Percentiles rank a stretch among this genome's conserved stretches.
Conservation (phyloP, 148 eudicot genomes). For the Talinum fruticosum region DNA sequence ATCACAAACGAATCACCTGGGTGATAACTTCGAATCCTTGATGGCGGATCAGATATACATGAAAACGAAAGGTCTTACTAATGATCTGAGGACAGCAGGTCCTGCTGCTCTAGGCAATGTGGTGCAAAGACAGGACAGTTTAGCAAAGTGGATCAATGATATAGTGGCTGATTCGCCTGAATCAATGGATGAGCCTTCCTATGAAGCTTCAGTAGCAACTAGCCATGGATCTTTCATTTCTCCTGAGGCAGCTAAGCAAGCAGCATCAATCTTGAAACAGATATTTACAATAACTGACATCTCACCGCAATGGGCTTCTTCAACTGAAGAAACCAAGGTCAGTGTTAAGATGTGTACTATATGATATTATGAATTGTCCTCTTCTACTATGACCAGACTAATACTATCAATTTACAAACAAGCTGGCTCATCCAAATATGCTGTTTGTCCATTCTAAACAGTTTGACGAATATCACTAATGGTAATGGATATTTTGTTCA, state of each 20-base stretch:
- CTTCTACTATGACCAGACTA: neutral
- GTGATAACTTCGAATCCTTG: conserved; percentile 24
- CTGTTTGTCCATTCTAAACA: neutral
- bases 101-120: conserved; percentile 24
- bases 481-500: neutral
- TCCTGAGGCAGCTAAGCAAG: conserved; percentile 28
- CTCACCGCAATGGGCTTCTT: conserved; percentile 72
- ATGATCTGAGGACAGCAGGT: conserved; percentile 30
- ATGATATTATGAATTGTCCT: neutral
- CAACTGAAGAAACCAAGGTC: conserved; percentile 88
- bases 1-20: conserved; percentile 20
- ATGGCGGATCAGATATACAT: conserved; percentile 31
- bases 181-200: conserved; percentile 41
- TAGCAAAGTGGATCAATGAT: conserved; percentile 67
- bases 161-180: conserved; percentile 59
- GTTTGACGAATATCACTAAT: conserved; percentile 1
- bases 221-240: conserved; percentile 39
- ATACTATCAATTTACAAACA: neutral
- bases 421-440: neutral
- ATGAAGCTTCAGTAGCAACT: conserved; percentile 37
- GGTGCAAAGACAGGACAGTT: conserved; percentile 63
- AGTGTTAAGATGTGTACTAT: conserved; percentile 4
- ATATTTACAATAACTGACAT: conserved; percentile 69
- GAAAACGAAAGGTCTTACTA: conserved; percentile 21
- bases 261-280: conserved; percentile 37